Base-by-base conservation (phyloP, 2,329 filamentous ascomycete genomes). In the Trematosphaeria pertusa region DNA sequence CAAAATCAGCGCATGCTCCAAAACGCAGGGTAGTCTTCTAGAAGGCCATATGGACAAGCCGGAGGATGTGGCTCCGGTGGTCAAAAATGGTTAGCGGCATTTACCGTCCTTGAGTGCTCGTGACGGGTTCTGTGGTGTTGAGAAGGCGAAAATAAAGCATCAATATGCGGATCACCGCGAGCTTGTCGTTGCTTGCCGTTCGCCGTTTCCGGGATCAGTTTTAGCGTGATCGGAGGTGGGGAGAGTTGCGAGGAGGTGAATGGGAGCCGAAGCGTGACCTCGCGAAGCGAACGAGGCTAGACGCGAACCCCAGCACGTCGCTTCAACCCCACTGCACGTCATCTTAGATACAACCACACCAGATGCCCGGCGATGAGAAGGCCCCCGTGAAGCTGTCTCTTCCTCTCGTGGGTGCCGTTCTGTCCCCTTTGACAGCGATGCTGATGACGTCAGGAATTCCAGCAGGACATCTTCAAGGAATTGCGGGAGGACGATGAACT, bases 401-500 rank as follows among this genome's bases (percentile, higher is more conserved):
- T 52, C 89, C 89, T 56, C 78, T 90, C 62, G 85, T 87, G 78
- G 53, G 73, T 58, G 12, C 21, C 9, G 22, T n/a, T 18, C 44
- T 58, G 15, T 20, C 11, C 6, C 14, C 32, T 38, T 6, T 46
- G 31, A 4, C 37, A n/a, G 37, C 12, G 15, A 34, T 48, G 46
- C 57, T 64, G 22, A 70, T 63, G 59, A 63, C 50, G 62, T 52
- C 59, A 83, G 78, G 80, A 91, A 80, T 99, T 95, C 73, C 94
- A 99, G 78, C 92, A 97, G 77, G 87, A 90, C 66, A 85, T 97
- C 64, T 97, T 97, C 78, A 90, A 69, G 42, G 67, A 72, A 57
- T 61, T 73, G 58, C 87, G 91, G 54, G 79, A 85, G 51, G 89
- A 97, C 76, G 94, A 99, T 88, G 88, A 95, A 73, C 86, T 99